Percentiles rank a stretch among this genome's conserved stretches.
Conservation (phyloP, 352 stramenopile species). For the Phytophthora agathidicida region DNA sequence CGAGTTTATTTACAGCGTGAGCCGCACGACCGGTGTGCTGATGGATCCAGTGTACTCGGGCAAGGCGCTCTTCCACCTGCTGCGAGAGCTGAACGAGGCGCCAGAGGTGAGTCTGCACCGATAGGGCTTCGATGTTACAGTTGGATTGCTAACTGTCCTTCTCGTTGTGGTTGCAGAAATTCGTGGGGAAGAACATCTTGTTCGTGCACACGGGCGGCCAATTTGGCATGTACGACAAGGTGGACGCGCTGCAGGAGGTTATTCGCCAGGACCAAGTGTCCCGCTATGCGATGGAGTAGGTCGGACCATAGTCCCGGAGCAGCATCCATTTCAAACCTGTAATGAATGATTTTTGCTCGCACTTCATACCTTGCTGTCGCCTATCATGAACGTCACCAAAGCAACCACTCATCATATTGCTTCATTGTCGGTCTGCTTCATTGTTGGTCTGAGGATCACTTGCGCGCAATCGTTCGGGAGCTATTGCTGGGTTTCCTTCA, state of each 20-base stretch:
- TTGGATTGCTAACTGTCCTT: conserved; percentile 3
- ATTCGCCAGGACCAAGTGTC: conserved; percentile 55
- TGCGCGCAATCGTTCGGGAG: conserved; percentile 22
- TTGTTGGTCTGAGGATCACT: not conserved
- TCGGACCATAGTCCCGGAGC: too few relatives aligned
- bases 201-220: conserved; percentile 93
- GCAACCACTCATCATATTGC: conserved; percentile 8
- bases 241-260: conserved; percentile 66
- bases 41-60: conserved; percentile 90
- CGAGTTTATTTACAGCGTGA: conserved; percentile 75
- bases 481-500: too few relatives aligned
- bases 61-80: conserved; percentile 86
- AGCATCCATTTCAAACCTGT: not conserved
- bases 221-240: conserved; percentile 93
- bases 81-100: conserved; percentile 73
- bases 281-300: conserved; percentile 65
- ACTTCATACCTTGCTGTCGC: not conserved
- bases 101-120: conserved; percentile 48
- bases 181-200: conserved; percentile 81
- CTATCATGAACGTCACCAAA: too few relatives aligned
- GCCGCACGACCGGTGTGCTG: conserved; percentile 74
- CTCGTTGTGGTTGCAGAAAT: conserved; percentile 55
- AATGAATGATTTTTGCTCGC: conserved; percentile 7
- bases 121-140: not conserved
- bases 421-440: not conserved